phyloP scores from a whole-genome alignment of 2,329 filamentous ascomycete species.

The Monilinia aucupariae region DNA sequence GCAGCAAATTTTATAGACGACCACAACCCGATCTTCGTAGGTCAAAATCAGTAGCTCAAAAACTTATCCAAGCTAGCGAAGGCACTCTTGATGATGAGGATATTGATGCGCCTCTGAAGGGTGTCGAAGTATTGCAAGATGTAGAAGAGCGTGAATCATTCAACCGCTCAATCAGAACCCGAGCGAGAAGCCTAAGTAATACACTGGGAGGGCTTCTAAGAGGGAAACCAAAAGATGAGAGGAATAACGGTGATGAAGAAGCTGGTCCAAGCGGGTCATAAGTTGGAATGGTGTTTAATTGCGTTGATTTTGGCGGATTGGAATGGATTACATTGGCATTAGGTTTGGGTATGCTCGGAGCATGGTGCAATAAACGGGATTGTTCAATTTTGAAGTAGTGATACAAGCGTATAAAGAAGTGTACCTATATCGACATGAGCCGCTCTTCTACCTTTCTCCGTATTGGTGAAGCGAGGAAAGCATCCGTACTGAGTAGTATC shows the following conservation, averaged over 20 bases:
- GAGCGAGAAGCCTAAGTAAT: conserved; percentile 33
- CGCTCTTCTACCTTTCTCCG: too few species aligned
- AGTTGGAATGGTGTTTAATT: conserved; percentile 5
- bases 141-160: conserved; percentile 23
- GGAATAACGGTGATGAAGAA: conserved; percentile 26
- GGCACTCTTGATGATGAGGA: conserved; percentile 22
- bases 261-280: conserved; percentile 30
- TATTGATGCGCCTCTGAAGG: conserved; percentile 17
- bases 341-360: conserved; percentile 9
- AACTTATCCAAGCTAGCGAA: conserved; percentile 22
- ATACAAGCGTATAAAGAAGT: conserved; percentile 1
- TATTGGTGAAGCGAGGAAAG: neutral
- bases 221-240: conserved; percentile 21
- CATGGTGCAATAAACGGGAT: conserved; percentile 3
- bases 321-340: conserved; percentile 12
- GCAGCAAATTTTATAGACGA: conserved; percentile 31
- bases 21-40: conserved; percentile 29
- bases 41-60: conserved; percentile 30
- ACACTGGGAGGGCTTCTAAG: conserved; percentile 31
- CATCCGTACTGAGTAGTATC: too few species aligned
- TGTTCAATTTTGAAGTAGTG: neutral
- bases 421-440: neutral
- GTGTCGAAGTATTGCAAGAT: conserved; percentile 11
- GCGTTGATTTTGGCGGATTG: conserved; percentile 2
- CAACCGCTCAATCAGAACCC: conserved; percentile 23